Evolutionary conservation across 2,329 filamentous ascomycete species (phyloP).

Genomic region (Aspergillus luchuensis): DNA sequence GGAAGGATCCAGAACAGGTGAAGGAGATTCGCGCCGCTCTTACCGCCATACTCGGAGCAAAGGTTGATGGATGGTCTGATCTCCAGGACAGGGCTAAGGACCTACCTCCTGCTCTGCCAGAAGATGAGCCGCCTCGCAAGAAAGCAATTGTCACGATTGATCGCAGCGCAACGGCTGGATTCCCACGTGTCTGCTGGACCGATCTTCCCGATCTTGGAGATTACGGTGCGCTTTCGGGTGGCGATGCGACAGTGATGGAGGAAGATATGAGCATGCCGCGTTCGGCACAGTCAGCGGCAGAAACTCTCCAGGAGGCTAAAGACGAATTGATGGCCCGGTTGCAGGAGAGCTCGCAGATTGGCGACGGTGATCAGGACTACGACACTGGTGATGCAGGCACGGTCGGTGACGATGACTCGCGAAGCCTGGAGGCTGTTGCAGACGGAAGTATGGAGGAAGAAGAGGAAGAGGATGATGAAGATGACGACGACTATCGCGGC

Average conservation of each 20-base stretch:
- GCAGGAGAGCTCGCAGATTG: constrained; percentile 47
- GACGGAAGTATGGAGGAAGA: constrained; percentile 53
- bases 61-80: constrained; percentile 49
- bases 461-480: constrained; percentile 57
- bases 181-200: constrained; percentile 46
- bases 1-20: constrained; percentile 47
- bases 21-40: constrained; percentile 48
- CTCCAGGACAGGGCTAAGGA: constrained; percentile 43
- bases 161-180: constrained; percentile 42
- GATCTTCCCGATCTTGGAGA: constrained; percentile 48
- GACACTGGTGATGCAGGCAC: constrained; percentile 46
- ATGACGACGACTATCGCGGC: constrained; percentile 55
- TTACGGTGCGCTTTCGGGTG: constrained; percentile 40
- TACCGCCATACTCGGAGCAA: constrained; percentile 47
- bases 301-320: constrained; percentile 54
- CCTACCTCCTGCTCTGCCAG: constrained; percentile 37
- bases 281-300: constrained; percentile 51
- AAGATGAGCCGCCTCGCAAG: constrained; percentile 41
- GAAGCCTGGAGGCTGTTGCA: constrained; percentile 45
- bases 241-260: constrained; percentile 44
- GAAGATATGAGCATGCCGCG: constrained; percentile 51
- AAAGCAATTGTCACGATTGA: constrained; percentile 47
- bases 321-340: constrained; percentile 54
- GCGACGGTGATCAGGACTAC: constrained; percentile 45
- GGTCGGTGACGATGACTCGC: constrained; percentile 45